Conservation (phyloP, 2,329 filamentous ascomycete species). For the Didymellaceae sp. region DNA sequence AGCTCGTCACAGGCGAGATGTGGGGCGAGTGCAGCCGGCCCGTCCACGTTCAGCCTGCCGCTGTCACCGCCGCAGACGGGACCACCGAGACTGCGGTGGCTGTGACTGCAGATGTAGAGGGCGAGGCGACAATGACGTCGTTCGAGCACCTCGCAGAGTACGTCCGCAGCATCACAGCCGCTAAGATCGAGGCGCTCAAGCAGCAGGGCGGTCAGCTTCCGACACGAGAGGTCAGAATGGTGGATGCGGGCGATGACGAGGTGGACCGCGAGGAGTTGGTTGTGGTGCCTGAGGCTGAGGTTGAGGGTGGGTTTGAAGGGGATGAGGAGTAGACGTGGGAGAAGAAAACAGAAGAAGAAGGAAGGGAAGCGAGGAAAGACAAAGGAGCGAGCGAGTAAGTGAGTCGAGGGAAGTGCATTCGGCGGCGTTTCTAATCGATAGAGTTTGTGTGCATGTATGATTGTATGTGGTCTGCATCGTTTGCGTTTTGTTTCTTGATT, state of each 20-base stretch:
- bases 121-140: slow-evolving; percentile 76
- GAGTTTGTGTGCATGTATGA: no score
- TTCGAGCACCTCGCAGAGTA: slow-evolving; percentile 96
- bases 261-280: slow-evolving; percentile 42
- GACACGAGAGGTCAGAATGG: slow-evolving; percentile 47
- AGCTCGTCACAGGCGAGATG: slow-evolving; percentile 84
- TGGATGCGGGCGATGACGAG: slow-evolving; percentile 37
- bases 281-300: slow-evolving; percentile 26
- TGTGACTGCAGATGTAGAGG: slow-evolving; percentile 53
- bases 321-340: slow-evolving; percentile 3
- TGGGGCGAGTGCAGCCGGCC: slow-evolving; percentile 69
- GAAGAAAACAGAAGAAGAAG: no score
- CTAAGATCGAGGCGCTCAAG: slow-evolving; percentile 66
- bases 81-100: no score
- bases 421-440: no score
- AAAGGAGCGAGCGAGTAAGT: no score
- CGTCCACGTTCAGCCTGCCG: slow-evolving; percentile 10
- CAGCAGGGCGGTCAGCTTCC: slow-evolving; percentile 45
- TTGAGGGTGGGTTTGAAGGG: not conserved
- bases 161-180: slow-evolving; percentile 92
- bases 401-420: no score
- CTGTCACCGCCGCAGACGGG: slow-evolving; percentile 53
- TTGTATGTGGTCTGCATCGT: no score
- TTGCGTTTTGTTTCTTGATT: no score
- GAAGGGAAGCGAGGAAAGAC: no score